Conservation (phyloP, 768 basidiomycete genomes). For the Mycena chlorophos region DNA sequence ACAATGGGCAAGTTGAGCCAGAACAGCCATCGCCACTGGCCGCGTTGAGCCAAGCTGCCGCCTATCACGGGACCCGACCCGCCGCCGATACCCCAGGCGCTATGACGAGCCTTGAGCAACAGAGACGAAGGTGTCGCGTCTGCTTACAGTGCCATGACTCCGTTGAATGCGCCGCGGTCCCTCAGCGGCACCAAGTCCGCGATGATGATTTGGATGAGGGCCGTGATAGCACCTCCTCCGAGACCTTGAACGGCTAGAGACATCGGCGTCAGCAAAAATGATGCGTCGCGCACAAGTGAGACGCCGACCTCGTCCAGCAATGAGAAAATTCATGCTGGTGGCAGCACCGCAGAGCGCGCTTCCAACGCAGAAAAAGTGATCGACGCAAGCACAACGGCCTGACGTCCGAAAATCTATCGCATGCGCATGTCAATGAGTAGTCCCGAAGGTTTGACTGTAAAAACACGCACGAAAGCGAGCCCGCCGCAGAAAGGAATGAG, state of each 20-base stretch:
- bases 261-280: background rate
- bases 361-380: conserved; percentile 42
- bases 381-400: conserved; percentile 31
- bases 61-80: conserved; percentile 38
- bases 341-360: conserved; percentile 45
- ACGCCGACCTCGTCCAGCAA: conserved; percentile 38
- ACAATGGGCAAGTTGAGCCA: conserved; percentile 34
- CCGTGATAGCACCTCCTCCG: conserved; percentile 41
- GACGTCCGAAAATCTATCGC: conserved; percentile 42
- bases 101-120: background rate
- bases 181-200: conserved; percentile 48
- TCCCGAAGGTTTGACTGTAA: background rate
- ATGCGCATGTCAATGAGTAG: conserved; percentile 7
- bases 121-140: background rate
- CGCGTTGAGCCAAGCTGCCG: conserved; percentile 33
- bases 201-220: conserved; percentile 42
- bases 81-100: conserved; percentile 38
- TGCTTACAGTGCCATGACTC: conserved; percentile 38
- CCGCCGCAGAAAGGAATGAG: conserved; percentile 42
- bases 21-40: conserved; percentile 43
- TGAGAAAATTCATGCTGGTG: conserved; percentile 40
- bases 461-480: conserved; percentile 26
- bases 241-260: conserved; percentile 38
- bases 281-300: background rate
- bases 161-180: conserved; percentile 43